Conservation (phyloP, 805 yeast species). For the Wickerhamomyces queroliae region DNA sequence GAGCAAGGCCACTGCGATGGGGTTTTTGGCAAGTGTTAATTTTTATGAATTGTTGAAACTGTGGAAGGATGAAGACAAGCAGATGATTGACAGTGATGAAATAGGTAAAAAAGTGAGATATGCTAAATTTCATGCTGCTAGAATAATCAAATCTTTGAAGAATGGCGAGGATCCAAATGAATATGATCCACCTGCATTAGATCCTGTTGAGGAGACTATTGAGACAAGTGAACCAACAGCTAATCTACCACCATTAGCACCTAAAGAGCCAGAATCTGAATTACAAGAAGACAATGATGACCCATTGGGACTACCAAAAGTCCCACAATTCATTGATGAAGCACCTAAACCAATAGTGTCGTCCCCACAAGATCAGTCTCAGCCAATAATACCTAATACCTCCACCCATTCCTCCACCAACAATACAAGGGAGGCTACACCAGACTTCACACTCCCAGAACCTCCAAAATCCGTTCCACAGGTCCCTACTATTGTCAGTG, state of each 20-base stretch:
- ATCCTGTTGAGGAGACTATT: background rate
- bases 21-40: conserved; percentile 47
- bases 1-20: conserved; percentile 40
- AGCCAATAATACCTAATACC: no score
- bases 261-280: conserved; percentile 11
- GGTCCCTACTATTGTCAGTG: background rate
- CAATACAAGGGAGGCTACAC: background rate
- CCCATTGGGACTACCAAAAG: conserved; percentile 8
- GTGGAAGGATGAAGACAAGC: conserved; percentile 28
- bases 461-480: conserved; percentile 6
- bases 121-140: conserved; percentile 56
- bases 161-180: conserved; percentile 55
- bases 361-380: background rate
- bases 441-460: conserved; percentile 11
- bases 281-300: conserved; percentile 6
- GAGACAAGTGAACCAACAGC: no score
- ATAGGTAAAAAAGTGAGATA: conserved; percentile 42
- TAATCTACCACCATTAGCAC: no score
- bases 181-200: conserved; percentile 32
- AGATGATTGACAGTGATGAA: conserved; percentile 21
- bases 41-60: conserved; percentile 46
- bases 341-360: background rate
- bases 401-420: no score
- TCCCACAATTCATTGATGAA: conserved; percentile 11
- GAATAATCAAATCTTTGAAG: conserved; percentile 45